phyloP scores from a whole-genome alignment of 106 monocot species.

The Xerophyta viscosa region DNA sequence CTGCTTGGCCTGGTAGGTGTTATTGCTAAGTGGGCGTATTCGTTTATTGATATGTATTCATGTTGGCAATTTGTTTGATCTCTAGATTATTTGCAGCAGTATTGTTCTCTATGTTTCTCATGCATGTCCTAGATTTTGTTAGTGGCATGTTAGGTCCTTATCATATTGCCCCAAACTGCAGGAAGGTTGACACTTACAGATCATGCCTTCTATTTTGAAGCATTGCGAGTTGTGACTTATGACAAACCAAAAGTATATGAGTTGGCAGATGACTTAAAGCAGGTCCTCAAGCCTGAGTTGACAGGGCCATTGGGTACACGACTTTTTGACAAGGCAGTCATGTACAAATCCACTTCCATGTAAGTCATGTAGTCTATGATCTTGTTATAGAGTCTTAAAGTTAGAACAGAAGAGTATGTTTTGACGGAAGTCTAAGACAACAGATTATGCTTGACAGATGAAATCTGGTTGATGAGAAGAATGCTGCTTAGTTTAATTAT shows the following conservation, averaged over 20 bases:
- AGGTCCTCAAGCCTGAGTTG: slow-evolving; percentile 77
- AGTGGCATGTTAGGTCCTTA: neutral
- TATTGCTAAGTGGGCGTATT: neutral
- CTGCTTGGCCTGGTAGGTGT: slow-evolving; percentile 91
- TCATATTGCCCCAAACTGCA: slow-evolving; percentile 18
- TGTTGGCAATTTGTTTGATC: neutral
- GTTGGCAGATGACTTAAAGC: slow-evolving; percentile 86
- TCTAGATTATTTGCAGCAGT: neutral
- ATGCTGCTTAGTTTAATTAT: neutral
- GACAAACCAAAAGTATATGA: slow-evolving; percentile 93
- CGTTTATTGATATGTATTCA: neutral
- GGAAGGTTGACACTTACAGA: slow-evolving; percentile 90
- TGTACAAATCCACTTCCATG: slow-evolving; percentile 78
- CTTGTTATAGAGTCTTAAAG: too few relatives aligned
- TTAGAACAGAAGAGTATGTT: too few relatives aligned
- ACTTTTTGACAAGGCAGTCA: slow-evolving; percentile 91
- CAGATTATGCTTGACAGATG: too few relatives aligned
- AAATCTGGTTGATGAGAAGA: too few relatives aligned
- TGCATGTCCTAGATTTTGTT: neutral
- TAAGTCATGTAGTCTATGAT: slow-evolving; percentile 29
- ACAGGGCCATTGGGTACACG: slow-evolving; percentile 99
- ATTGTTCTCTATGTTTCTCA: neutral
- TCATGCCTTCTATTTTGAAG: slow-evolving; percentile 92
- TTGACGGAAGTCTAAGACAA: too few relatives aligned
- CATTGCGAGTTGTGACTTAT: slow-evolving; percentile 64